phyloP scores from a whole-genome alignment of 139 green algal species.

The Ettlia oleoabundans region DNA sequence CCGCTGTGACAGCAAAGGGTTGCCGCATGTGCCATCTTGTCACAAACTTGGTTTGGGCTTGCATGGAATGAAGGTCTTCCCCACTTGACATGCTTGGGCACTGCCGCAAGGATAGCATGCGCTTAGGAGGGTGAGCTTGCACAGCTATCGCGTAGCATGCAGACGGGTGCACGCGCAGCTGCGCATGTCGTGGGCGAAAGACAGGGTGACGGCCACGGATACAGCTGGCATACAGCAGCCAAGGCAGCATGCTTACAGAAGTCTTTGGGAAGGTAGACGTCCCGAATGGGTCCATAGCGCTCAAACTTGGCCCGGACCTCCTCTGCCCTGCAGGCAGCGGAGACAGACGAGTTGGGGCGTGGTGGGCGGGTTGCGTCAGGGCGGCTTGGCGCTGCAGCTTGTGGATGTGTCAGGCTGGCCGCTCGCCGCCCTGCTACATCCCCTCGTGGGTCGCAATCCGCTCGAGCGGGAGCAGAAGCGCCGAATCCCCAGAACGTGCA shows the following conservation, averaged over 20 bases:
- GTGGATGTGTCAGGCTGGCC: not conserved
- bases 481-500: no score
- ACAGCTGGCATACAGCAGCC: slow-evolving; percentile 15
- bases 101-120: not conserved
- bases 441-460: no score
- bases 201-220: no score
- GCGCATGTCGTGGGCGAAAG: no score
- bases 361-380: not conserved
- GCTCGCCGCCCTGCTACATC: not conserved
- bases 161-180: no score
- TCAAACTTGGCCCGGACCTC: slow-evolving; percentile 75
- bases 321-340: slow-evolving; percentile 49
- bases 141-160: no score
- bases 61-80: not conserved
- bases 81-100: not conserved
- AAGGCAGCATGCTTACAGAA: slow-evolving; percentile 45
- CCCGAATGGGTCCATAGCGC: slow-evolving; percentile 70
- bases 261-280: slow-evolving; percentile 79
- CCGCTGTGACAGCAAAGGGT: no score
- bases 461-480: no score
- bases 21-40: not conserved
- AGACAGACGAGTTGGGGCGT: not conserved
- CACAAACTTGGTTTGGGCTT: no score
- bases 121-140: not conserved
- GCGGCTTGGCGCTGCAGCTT: no score